Conservation (phyloP, 2,329 filamentous ascomycete species). For the Pleomassaria siparia region DNA sequence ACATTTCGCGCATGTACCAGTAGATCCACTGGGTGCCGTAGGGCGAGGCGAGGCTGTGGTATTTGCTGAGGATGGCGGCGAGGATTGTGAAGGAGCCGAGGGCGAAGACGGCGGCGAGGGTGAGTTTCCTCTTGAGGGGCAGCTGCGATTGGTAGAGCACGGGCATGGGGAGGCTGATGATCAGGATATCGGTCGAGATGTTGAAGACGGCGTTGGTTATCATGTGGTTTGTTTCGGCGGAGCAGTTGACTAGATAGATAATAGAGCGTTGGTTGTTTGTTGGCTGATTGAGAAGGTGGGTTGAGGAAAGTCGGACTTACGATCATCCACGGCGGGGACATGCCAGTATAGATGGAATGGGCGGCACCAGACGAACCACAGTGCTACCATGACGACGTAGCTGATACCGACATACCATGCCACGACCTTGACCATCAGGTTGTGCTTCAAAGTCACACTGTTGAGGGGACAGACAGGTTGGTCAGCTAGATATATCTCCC, state of each 20-base stretch:
- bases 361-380: conserved; percentile 54
- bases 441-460: conserved; percentile 5
- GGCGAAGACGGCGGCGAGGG: background rate
- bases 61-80: background rate
- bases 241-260: conserved; percentile 39
- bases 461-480: no score
- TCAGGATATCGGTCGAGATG: conserved; percentile 25
- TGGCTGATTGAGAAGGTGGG: background rate
- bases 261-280: conserved; percentile 3
- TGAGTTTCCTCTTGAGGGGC: background rate
- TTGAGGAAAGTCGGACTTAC: no score
- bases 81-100: background rate
- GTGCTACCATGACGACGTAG: conserved; percentile 49
- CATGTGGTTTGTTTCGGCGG: conserved; percentile 24
- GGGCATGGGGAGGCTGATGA: conserved; percentile 26
- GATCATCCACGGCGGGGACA: conserved; percentile 36
- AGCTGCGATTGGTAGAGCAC: conserved; percentile 14
- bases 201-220: conserved; percentile 20
- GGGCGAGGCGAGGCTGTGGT: background rate
- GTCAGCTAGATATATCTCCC: background rate
- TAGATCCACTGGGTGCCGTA: background rate
- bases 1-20: background rate
- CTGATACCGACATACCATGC: conserved; percentile 44
- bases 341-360: conserved; percentile 53
- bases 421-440: conserved; percentile 46